A percentile compares a stretch with the other conserved stretches of the same genome.
Evolutionary conservation across 257 asterid genomes (phyloP).

Genomic region (Ilex aquifolium): DNA sequence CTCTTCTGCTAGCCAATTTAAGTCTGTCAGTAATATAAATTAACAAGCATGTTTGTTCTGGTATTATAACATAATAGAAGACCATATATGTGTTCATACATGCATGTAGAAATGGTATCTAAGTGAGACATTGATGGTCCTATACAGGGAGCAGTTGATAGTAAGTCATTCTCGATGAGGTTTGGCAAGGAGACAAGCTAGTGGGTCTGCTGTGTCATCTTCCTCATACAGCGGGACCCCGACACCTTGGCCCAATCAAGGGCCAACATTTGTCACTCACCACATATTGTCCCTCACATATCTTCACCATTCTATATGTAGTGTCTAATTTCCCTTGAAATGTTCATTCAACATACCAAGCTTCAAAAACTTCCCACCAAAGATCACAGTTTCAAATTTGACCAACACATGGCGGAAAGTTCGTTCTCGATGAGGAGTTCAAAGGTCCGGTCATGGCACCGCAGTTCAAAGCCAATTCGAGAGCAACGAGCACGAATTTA

Average conservation of each 20-base stretch:
- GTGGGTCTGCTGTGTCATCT: conserved; percentile 31
- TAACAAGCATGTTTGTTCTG: too few species aligned
- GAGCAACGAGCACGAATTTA: conserved; percentile 73
- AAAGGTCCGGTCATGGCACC: conserved; percentile 39
- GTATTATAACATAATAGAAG: too few species aligned
- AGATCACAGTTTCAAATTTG: background rate
- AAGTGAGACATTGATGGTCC: conserved; percentile 25
- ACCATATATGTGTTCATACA: too few species aligned
- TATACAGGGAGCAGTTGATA: conserved; percentile 36
- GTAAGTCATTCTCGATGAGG: conserved; percentile 45
- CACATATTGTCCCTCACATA: conserved; percentile 34
- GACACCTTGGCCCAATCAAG: conserved; percentile 26
- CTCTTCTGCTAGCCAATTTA: too few species aligned
- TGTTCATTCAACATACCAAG: conserved; percentile 12
- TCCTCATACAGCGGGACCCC: conserved; percentile 24
- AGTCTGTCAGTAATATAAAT: too few species aligned
- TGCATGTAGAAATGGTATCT: too few species aligned
- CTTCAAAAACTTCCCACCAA: background rate
- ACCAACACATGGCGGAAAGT: conserved; percentile 33
- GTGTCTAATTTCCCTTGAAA: conserved; percentile 5
- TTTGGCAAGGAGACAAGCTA: conserved; percentile 42
- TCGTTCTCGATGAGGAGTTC: conserved; percentile 33
- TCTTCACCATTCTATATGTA: conserved; percentile 10
- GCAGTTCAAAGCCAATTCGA: conserved; percentile 67
- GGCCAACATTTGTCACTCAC: conserved; percentile 33